A percentile compares a stretch with the other conserved stretches of the same genome.
Evolutionary conservation across 2,329 filamentous ascomycete species (phyloP).

Genomic region (Calonectria multiphialidica): DNA sequence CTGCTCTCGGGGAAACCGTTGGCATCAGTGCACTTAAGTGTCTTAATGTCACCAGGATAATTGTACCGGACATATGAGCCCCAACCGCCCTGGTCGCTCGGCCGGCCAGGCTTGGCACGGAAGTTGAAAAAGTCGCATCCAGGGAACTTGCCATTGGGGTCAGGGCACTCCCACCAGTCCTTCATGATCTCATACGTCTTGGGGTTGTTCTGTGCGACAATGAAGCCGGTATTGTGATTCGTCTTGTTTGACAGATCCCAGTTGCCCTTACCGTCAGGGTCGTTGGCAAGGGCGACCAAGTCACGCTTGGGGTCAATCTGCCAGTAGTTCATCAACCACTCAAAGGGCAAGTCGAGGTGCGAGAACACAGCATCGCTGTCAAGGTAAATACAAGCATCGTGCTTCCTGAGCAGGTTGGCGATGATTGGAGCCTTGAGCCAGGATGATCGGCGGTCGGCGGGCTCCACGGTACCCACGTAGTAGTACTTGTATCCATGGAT

Average conservation of each 20-base stretch:
- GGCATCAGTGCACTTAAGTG: neutral
- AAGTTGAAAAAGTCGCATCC: conserved; percentile 51
- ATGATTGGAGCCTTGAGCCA: conserved; percentile 60
- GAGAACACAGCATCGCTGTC: conserved; percentile 60
- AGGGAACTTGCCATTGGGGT: conserved; percentile 52
- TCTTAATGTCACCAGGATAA: neutral
- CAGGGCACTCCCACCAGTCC: conserved; percentile 59
- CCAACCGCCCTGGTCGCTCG: conserved; percentile 27
- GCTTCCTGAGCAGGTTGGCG: conserved; percentile 54
- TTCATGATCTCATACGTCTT: conserved; percentile 60
- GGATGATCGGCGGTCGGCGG: conserved; percentile 54
- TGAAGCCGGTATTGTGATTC: conserved; percentile 66
- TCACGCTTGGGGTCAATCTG: conserved; percentile 51
- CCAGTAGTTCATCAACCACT: conserved; percentile 63
- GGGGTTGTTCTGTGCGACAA: conserved; percentile 62
- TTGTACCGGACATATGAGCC: neutral
- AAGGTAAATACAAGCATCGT: conserved; percentile 56
- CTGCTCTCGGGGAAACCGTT: conserved; percentile 51
- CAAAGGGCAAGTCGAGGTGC: conserved; percentile 57
- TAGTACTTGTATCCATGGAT: conserved; percentile 57
- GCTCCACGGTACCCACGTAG: conserved; percentile 53
- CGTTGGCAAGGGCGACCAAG: conserved; percentile 56
- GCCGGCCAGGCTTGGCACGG: neutral
- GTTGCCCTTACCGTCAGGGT: conserved; percentile 53
- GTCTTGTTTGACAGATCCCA: conserved; percentile 52